Percentiles rank a stretch among this genome's conserved stretches.
Evolutionary conservation across 495 filamentous ascomycete species (phyloP).

Genomic region (Aspergillus asperescens): DNA sequence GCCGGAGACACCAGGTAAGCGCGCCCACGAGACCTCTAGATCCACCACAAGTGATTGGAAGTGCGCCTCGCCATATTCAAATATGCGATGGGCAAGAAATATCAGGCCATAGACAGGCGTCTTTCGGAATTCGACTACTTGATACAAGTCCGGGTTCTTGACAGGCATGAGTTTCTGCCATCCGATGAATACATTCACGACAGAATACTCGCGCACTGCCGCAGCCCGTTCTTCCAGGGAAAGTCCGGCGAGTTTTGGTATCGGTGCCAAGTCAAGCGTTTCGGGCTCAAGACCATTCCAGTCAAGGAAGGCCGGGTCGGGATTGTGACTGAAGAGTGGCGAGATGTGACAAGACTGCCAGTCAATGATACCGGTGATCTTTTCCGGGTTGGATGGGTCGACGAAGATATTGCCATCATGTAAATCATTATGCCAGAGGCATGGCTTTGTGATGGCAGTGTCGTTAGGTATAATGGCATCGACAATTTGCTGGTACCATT

Average conservation of each 20-base stretch:
- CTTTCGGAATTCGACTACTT: constrained; percentile 26
- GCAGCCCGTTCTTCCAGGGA: constrained; percentile 20
- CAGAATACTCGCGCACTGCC: constrained; percentile 22
- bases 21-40: constrained; percentile 28
- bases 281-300: constrained; percentile 30
- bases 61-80: constrained; percentile 34
- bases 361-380: constrained; percentile 35
- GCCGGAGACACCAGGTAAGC: constrained; percentile 23
- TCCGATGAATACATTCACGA: constrained; percentile 29
- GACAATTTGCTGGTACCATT: constrained; percentile 25
- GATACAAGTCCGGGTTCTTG: constrained; percentile 29
- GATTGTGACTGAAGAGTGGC: constrained; percentile 34
- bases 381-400: constrained; percentile 28
- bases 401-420: constrained; percentile 40
- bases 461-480: constrained; percentile 26
- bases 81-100: constrained; percentile 33
- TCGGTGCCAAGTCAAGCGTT: constrained; percentile 24
- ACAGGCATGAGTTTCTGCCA: constrained; percentile 32
- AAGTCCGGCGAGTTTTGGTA: constrained; percentile 22
- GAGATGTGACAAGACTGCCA: constrained; percentile 35
- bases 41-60: constrained; percentile 31
- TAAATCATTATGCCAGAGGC: constrained; percentile 39
- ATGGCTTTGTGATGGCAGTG: constrained; percentile 23
- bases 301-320: constrained; percentile 28
- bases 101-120: constrained; percentile 29